These are phyloP conservation scores for Volvox africanus DNA, from an alignment of 139 green algal genomes.

Conservation along the genomic window DNA sequence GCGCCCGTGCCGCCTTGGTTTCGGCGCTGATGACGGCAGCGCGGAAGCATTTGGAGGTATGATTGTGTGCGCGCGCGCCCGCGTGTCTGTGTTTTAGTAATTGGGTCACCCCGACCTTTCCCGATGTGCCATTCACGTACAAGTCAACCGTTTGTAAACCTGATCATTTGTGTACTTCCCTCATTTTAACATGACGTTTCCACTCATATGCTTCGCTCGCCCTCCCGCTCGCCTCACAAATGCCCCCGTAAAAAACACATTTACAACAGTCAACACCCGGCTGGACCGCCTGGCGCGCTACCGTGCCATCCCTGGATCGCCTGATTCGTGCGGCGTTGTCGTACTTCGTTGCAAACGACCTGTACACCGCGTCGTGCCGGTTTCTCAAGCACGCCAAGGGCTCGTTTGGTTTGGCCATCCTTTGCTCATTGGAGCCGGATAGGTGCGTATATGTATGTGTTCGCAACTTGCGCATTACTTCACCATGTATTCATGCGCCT, in stretches of 20 bases:
- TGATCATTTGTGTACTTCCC: too few species aligned
- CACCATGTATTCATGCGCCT: too few species aligned
- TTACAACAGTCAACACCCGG: not conserved
- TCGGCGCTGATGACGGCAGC: slow-evolving; percentile 7
- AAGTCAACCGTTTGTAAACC: too few species aligned
- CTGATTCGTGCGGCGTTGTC: slow-evolving; percentile 16
- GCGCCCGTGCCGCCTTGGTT: not conserved
- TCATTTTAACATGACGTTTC: too few species aligned
- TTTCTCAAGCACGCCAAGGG: slow-evolving; percentile 42
- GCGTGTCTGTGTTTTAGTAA: not conserved
- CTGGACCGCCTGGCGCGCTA: slow-evolving; percentile 12
- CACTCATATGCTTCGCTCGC: too few species aligned
- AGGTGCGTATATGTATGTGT: not conserved
- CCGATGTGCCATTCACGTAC: too few species aligned
- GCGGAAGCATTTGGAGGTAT: slow-evolving; percentile 1
- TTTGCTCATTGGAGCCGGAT: slow-evolving; percentile 36
- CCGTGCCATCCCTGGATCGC: not conserved
- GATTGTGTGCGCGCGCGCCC: too few species aligned
- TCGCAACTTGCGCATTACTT: too few species aligned
- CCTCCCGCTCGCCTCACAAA: too few species aligned
- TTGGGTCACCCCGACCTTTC: too few species aligned
- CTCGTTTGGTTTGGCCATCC: slow-evolving; percentile 32
- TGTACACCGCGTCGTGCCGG: slow-evolving; percentile 36
- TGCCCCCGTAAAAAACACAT: too few species aligned
- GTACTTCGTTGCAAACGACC: slow-evolving; percentile 39